Evolutionary conservation across 169 alveolate genomes (phyloP).

Genomic region (Plasmodium malariae): DNA sequence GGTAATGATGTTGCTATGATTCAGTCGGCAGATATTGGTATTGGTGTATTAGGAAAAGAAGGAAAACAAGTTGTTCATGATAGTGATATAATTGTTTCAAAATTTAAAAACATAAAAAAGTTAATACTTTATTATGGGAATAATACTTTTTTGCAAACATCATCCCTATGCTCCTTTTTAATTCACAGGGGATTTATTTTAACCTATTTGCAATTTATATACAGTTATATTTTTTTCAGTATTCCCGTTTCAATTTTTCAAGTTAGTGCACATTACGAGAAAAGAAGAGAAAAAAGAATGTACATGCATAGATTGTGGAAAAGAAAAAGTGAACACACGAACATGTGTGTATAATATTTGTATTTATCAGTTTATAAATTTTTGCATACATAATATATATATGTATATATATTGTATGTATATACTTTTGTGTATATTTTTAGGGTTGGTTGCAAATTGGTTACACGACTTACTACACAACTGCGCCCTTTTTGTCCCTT

Average conservation of each 20-base stretch:
- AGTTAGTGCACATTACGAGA: too few relatives aligned
- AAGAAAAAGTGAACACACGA: too few relatives aligned
- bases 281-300: conserved; percentile 11
- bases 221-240: conserved; percentile 93
- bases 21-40: conserved; percentile 95
- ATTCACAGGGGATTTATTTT: conserved; percentile 97
- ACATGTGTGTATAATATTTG: neutral
- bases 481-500: conserved; percentile 95
- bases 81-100: conserved; percentile 96
- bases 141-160: conserved; percentile 94
- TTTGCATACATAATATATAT: neutral
- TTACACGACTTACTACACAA: conserved; percentile 97
- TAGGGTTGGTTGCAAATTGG: conserved; percentile 98
- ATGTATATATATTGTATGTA: neutral
- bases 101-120: conserved; percentile 93
- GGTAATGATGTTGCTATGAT: conserved; percentile 99
- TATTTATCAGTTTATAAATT: neutral
- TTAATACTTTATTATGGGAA: conserved; percentile 98
- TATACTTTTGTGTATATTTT: neutral
- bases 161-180: conserved; percentile 95
- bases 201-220: conserved; percentile 94
- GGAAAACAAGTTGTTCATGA: conserved; percentile 97
- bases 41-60: conserved; percentile 98
- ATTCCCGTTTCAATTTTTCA: conserved; percentile 96
- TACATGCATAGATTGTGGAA: neutral